Evolutionary conservation across 805 yeast genomes (phyloP), one percentile per base, ranked within the genome.

Genomic region (Wickerhamomyces queroliae): DNA sequence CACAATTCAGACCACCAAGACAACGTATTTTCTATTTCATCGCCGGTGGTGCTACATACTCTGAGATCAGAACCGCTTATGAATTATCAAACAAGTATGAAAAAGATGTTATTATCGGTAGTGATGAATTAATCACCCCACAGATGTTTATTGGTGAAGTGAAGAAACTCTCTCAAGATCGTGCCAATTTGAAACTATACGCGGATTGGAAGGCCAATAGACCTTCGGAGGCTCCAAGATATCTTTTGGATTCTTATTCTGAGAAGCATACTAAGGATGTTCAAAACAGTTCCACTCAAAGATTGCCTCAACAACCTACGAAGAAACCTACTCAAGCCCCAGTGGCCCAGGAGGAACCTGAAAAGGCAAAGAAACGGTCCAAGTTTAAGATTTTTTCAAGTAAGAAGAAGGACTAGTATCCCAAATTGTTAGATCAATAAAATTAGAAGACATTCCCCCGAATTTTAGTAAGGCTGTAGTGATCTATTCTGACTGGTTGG

Each of bases 11-110:
- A 34, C 64, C 63, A 3, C 66, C 69, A 35, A 67, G 78, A 47
- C 96, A 87, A 55, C 67, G 93, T 36, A 67, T 90, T 7, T 75
- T 90, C 47, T 76, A 89, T 41, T 93, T 79, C 54, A 74, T 88
- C 21, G 83, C 95, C 2, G 99, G 99, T 18, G 99, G 98, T 8
- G 62, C 85, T 17, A 87, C 98, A 0, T 76, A 82, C 48, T 74
- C 90, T 2, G 99, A 93, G 59, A 64, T 83, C 22, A 74, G 91
- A 45, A 72, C 86, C 11, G 79, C 81, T 4, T 81, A 85, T 50
- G 91, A 86, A 46, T 68, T 88, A 35, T 74, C 87, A 8, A 61
- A 65, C 15, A 59, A 70, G 33, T 68, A 76, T 41, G 76, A 83
- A 52, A 81, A 78, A 55, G 95, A 88, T 44, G 73, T 93, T 15